Evolutionary conservation across 2,329 filamentous ascomycete species (phyloP).

Genomic region (Pestalotiopsis sp.): DNA sequence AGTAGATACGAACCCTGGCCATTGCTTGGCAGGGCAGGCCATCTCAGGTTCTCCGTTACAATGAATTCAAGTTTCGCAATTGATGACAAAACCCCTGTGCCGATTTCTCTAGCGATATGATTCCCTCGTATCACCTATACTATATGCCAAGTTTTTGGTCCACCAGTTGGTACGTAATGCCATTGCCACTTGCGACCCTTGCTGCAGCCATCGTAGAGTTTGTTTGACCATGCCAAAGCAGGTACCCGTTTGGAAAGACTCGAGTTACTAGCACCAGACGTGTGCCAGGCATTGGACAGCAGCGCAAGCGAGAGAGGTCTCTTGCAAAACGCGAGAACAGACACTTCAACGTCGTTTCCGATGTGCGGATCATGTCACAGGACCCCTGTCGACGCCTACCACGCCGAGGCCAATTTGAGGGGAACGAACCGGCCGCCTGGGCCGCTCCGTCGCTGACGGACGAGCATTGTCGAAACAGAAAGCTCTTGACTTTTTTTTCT

Average conservation of each 20-base stretch:
- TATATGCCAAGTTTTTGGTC: neutral
- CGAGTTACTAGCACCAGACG: neutral
- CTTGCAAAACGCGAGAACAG: conserved; percentile 6
- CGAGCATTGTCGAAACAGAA: neutral
- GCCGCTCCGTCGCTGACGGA: neutral
- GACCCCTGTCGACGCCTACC: conserved; percentile 14
- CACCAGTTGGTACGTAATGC: neutral
- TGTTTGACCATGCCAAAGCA: neutral
- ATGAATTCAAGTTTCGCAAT: neutral
- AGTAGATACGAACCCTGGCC: neutral
- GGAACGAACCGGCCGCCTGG: neutral
- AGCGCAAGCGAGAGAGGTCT: neutral
- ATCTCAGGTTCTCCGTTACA: neutral
- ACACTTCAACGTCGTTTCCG: conserved; percentile 29
- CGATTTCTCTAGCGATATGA: neutral
- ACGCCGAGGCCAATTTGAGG: neutral
- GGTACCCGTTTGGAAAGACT: neutral
- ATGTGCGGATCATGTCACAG: conserved; percentile 37
- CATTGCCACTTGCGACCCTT: neutral
- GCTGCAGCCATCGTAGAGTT: neutral
- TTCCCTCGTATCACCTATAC: neutral
- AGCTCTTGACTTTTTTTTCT: neutral
- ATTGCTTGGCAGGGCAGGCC: neutral
- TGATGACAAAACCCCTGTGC: neutral
- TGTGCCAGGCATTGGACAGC: neutral